Evolutionary conservation across 495 filamentous ascomycete genomes (phyloP).

Genomic region (Penicillium silybi): DNA sequence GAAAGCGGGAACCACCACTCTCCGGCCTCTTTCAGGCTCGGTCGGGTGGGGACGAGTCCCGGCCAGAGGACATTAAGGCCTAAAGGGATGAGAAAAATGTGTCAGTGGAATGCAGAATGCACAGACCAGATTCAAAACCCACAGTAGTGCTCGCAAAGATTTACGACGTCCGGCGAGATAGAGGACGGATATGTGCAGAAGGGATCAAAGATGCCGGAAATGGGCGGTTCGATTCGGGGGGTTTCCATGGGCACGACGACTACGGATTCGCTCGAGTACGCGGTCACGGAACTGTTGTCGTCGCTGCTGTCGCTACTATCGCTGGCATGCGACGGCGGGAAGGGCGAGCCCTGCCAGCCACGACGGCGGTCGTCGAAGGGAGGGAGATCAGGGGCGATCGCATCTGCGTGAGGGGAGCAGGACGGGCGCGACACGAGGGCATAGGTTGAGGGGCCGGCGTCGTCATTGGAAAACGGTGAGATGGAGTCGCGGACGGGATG

Average conservation of each 20-base stretch:
- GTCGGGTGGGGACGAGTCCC: slow-evolving; percentile 23
- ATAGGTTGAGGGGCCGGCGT: not conserved
- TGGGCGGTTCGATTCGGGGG: slow-evolving; percentile 19
- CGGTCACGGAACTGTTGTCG: slow-evolving; percentile 1
- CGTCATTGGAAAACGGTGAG: not conserved
- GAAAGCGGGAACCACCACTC: slow-evolving; percentile 35
- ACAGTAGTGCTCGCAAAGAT: slow-evolving; percentile 26
- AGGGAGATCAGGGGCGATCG: not conserved
- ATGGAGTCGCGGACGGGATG: not conserved
- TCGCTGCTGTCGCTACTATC: slow-evolving; percentile 17
- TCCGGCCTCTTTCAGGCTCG: slow-evolving; percentile 4
- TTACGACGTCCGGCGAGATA: slow-evolving; percentile 23
- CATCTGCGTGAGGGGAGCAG: not conserved
- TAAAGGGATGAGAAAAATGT: not conserved
- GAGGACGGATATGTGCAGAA: slow-evolving; percentile 27
- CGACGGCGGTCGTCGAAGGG: not conserved
- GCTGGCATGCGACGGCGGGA: slow-evolving; percentile 10
- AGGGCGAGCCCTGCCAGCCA: slow-evolving; percentile 5
- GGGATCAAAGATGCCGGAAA: slow-evolving; percentile 28
- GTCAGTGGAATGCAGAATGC: not conserved
- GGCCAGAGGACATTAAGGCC: slow-evolving; percentile 35
- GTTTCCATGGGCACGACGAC: slow-evolving; percentile 1
- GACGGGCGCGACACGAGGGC: slow-evolving; percentile 9
- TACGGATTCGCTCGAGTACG: not conserved
- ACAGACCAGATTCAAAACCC: not conserved